A percentile compares a stretch with the other conserved stretches of the same genome.
Evolutionary conservation across 441 rosid species (phyloP).

Genomic region (Jatropha multifida): DNA sequence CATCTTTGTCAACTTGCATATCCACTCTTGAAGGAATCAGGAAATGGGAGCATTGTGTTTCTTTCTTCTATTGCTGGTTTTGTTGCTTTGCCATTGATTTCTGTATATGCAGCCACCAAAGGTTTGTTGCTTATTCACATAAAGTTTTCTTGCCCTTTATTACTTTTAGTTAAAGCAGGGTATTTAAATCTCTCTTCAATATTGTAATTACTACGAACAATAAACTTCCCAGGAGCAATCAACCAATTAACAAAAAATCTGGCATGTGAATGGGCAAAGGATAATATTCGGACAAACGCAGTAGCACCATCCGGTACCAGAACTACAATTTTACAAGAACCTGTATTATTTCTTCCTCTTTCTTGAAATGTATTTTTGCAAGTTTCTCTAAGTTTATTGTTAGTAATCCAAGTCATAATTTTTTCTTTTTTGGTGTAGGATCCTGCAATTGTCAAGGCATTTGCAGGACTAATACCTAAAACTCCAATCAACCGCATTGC

Average conservation of each 20-base stretch:
- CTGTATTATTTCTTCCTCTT: slow-evolving; percentile 32
- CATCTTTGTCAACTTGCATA: too few species aligned
- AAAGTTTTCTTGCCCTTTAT: too few species aligned
- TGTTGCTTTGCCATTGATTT: slow-evolving; percentile 34
- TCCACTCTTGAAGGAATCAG: slow-evolving; percentile 59
- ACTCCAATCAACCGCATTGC: slow-evolving; percentile 64
- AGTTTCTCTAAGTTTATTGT: too few species aligned
- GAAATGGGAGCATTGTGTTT: slow-evolving; percentile 64
- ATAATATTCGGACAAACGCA: slow-evolving; percentile 70
- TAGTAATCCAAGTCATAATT: too few species aligned
- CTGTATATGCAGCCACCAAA: slow-evolving; percentile 49
- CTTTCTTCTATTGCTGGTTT: slow-evolving; percentile 67
- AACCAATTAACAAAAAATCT: slow-evolving; percentile 73
- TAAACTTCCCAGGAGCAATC: slow-evolving; percentile 50
- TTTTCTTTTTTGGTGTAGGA: not conserved
- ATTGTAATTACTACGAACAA: too few species aligned
- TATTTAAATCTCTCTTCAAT: too few species aligned
- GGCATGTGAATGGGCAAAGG: slow-evolving; percentile 91
- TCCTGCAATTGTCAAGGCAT: slow-evolving; percentile 25
- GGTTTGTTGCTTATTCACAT: not conserved
- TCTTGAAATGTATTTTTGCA: too few species aligned
- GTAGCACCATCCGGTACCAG: slow-evolving; percentile 68
- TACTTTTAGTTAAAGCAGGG: too few species aligned
- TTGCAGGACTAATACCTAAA: slow-evolving; percentile 36
- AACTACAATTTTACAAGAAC: slow-evolving; percentile 49